Evolutionary conservation across 192 early-diverging fungal species (phyloP).

Genomic region (Mortierella alpina): DNA sequence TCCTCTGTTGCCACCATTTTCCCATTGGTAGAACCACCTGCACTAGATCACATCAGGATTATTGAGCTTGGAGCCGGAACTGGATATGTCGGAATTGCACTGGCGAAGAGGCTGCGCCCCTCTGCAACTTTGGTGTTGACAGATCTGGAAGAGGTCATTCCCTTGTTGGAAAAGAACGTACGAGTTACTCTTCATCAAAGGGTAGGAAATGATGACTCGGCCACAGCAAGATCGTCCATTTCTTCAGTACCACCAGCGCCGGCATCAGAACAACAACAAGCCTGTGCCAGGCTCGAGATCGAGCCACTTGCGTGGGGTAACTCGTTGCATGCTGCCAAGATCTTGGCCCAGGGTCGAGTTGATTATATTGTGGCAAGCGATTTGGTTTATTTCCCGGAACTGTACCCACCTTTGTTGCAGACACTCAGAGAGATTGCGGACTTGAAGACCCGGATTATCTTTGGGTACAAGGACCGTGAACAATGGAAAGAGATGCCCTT

Average conservation of each 20-base stretch:
- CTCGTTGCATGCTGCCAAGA: constrained; percentile 19
- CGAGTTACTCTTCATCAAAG: neutral
- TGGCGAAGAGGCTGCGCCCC: constrained; percentile 46
- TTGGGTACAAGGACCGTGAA: constrained; percentile 65
- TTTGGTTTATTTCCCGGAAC: constrained; percentile 64
- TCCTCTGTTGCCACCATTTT: neutral
- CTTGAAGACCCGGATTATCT: constrained; percentile 49
- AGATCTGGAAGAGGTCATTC: constrained; percentile 60
- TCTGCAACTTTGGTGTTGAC: constrained; percentile 56
- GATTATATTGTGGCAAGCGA: constrained; percentile 63
- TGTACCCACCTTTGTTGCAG: constrained; percentile 52
- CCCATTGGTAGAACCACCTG: neutral
- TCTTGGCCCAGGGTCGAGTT: constrained; percentile 28
- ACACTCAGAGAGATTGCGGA: constrained; percentile 55
- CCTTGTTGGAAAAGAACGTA: constrained; percentile 58
- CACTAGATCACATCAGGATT: constrained; percentile 37
- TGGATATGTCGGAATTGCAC: constrained; percentile 60
- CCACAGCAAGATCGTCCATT: neutral
- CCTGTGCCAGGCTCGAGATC: constrained; percentile 30
- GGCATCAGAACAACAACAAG: neutral
- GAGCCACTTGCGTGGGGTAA: constrained; percentile 61
- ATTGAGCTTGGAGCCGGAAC: constrained; percentile 66
- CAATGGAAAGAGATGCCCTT: constrained; percentile 61
- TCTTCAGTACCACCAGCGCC: constrained; percentile 5
- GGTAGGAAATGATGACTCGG: neutral